Percentiles rank a stretch among this genome's conserved stretches.
phyloP scores from a whole-genome alignment of 2,329 filamentous ascomycete species.

The Paracorniculantispora psalliotae region DNA sequence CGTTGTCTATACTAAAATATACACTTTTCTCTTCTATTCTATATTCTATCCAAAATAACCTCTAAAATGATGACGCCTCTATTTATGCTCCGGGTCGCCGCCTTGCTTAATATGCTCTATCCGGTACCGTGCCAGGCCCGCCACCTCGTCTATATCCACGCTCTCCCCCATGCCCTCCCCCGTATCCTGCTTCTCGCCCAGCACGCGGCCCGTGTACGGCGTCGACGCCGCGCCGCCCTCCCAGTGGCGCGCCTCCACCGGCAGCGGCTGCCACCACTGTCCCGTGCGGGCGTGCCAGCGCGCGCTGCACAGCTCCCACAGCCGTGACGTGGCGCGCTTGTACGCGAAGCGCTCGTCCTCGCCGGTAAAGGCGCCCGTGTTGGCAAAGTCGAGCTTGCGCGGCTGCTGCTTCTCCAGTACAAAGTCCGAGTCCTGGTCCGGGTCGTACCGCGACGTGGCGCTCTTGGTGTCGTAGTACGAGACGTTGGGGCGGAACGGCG shows the following conservation, averaged over 20 bases:
- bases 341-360: slow-evolving; percentile 81
- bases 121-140: slow-evolving; percentile 35
- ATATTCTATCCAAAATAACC: not conserved
- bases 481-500: slow-evolving; percentile 75
- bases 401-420: slow-evolving; percentile 30
- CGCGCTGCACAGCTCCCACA: slow-evolving; percentile 76
- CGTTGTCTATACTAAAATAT: not conserved
- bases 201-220: slow-evolving; percentile 15
- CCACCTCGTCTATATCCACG: slow-evolving; percentile 32
- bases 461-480: slow-evolving; percentile 54
- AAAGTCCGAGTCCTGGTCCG: slow-evolving; percentile 55
- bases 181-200: slow-evolving; percentile 5
- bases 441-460: slow-evolving; percentile 45
- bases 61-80: not conserved
- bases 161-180: slow-evolving; percentile 31
- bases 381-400: slow-evolving; percentile 57
- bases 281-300: slow-evolving; percentile 64
- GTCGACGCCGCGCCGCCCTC: slow-evolving; percentile 39
- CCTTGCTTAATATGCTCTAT: slow-evolving; percentile 29
- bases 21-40: not conserved
- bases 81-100: slow-evolving; percentile 13
- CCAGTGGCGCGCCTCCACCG: slow-evolving; percentile 61
- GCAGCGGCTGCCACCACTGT: slow-evolving; percentile 68
- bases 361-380: slow-evolving; percentile 65
- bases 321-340: slow-evolving; percentile 67